Evolutionary conservation across 2,329 filamentous ascomycete genomes (phyloP).

Genomic region (Botrytis tulipae): DNA sequence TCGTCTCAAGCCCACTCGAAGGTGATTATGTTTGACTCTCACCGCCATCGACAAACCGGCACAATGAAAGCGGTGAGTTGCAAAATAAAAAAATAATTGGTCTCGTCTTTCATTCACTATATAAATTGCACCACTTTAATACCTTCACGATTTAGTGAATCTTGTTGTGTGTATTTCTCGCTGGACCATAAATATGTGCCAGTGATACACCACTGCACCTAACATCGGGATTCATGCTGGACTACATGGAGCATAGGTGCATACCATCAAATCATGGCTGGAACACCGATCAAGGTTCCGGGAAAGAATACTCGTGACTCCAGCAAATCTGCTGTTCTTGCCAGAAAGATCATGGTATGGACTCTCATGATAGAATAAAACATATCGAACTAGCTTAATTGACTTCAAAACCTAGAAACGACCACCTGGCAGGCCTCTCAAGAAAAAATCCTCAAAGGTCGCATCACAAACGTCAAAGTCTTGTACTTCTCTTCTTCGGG

Average conservation of each 20-base stretch:
- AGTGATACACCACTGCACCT: not conserved
- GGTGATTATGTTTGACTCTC: not conserved
- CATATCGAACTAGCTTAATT: not conserved
- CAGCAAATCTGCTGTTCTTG: conserved; percentile 28
- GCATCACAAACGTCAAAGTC: not conserved
- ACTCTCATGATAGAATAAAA: not conserved
- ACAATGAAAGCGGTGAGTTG: not conserved
- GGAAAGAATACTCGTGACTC: conserved; percentile 34
- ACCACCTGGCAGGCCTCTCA: conserved; percentile 27
- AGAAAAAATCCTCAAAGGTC: conserved; percentile 15
- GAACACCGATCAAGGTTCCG: conserved; percentile 37
- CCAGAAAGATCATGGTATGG: conserved; percentile 31
- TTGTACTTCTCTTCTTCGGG: not conserved
- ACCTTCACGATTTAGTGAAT: not conserved
- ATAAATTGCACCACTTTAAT: not conserved
- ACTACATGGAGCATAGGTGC: not conserved
- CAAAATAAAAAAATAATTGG: not conserved
- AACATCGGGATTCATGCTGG: not conserved
- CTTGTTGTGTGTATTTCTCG: not conserved
- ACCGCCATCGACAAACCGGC: not conserved
- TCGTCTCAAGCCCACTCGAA: not conserved
- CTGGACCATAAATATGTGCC: not conserved
- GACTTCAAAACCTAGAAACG: conserved; percentile 23
- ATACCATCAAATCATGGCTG: conserved; percentile 26
- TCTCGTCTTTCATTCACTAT: not conserved